Base-by-base conservation (phyloP, 495 filamentous ascomycete genomes). In the Annulohypoxylon stygium region DNA sequence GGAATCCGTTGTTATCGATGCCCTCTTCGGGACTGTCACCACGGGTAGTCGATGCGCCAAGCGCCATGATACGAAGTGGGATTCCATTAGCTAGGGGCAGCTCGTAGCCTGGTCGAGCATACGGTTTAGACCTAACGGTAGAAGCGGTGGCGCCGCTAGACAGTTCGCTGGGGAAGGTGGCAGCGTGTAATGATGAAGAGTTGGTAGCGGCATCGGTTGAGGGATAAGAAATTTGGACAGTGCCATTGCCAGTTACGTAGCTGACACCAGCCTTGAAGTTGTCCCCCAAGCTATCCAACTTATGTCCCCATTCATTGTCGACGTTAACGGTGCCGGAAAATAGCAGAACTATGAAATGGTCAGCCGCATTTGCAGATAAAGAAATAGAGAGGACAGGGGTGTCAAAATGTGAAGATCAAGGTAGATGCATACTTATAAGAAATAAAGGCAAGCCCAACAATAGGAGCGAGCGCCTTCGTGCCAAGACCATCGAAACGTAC, bases 41-140 rank as follows among this genome's bases (percentile, higher is more conserved):
- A 51, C 74, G 75, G n/a, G 78, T 80, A 6, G 77, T 80, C 8
- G 78, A 80, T 11, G 74, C 78, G 20, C 78, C 78, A 53, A 80
- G 73, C 43, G 78, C 76, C 78, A 80, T 80, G 39, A 80, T 76
- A 58, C 78, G 78, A 36, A 80, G 69, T 14, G 78, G 76, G 36
- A 78, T 69, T 37, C 75, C 75, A 67, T 77, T 71, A 12, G 77
- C 77, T n/a, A 78, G 71, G n/a, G 77, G 77, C 25, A 78, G 50
- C 43, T 78, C 77, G 53, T 51, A 75, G 41, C 77, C 77, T 11
- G 77, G 77, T 34, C 77, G 75, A 25, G 69, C 63, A 51, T 71
- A 75, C n/a, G 75, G 63, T 48, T 78, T 78, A 39, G 71, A 77
- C 50, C 71, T 76, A 4, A 74, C 67, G 61, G 70, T 74, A 50